Conservation (phyloP, 345 rosid species). For the Cardamine occulta region DNA sequence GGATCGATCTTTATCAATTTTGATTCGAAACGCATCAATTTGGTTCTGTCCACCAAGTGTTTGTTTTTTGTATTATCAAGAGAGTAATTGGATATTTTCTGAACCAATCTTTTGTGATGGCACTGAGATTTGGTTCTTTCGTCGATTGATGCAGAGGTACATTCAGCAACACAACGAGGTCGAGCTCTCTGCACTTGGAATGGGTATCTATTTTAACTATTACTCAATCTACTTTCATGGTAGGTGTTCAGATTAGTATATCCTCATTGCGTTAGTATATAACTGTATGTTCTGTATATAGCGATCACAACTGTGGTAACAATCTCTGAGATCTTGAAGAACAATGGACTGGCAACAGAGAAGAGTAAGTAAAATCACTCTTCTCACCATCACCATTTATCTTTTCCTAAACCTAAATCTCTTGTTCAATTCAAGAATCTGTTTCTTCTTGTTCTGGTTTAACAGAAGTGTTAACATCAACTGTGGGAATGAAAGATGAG, state of each 20-base stretch:
- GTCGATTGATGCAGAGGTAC: conserved; percentile 64
- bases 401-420: neutral
- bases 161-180: conserved; percentile 90
- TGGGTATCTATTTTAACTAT: conserved; percentile 53
- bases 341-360: conserved; percentile 83
- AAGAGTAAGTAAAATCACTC: conserved; percentile 57
- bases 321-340: conserved; percentile 92
- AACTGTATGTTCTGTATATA: conserved; percentile 17
- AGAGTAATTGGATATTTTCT: neutral
- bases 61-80: neutral
- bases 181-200: conserved; percentile 91
- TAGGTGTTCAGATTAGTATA: neutral
- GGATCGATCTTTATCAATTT: neutral
- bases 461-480: conserved; percentile 83
- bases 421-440: neutral
- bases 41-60: conserved; percentile 10
- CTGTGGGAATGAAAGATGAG: conserved; percentile 87
- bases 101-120: neutral
- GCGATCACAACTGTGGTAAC: conserved; percentile 81
- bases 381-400: neutral
- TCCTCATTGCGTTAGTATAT: neutral
- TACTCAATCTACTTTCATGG: neutral
- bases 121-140: neutral
- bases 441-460: neutral
- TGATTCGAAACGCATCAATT: neutral